phyloP scores from a whole-genome alignment of 1,139 yeast genomes.

The Taphrina communis region DNA sequence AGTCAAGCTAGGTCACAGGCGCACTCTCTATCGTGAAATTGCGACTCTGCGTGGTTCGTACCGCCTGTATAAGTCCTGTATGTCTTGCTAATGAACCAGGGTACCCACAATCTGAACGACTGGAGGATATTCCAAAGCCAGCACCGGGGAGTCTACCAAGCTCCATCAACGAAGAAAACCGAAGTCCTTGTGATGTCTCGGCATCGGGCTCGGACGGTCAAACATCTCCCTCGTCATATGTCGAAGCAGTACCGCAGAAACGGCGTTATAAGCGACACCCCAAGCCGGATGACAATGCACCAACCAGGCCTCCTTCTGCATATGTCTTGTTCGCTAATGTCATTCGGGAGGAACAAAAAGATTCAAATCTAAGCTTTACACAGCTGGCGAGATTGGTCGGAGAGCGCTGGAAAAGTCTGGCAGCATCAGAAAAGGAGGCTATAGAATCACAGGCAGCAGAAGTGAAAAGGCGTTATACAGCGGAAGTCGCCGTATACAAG shows the following conservation, averaged over 20 bases:
- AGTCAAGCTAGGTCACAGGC: constrained; percentile 36
- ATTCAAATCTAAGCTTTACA: constrained; percentile 28
- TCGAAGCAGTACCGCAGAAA: constrained; percentile 10
- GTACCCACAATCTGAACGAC: constrained; percentile 7
- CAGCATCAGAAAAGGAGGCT: constrained; percentile 18
- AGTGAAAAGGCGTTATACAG: constrained; percentile 15
- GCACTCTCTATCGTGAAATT: constrained; percentile 34
- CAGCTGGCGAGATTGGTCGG: constrained; percentile 36
- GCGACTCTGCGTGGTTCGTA: constrained; percentile 33
- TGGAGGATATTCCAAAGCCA: background rate
- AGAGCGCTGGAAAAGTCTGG: constrained; percentile 39
- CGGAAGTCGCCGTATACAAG: constrained; percentile 25
- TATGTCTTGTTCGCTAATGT: constrained; percentile 39
- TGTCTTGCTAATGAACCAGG: background rate
- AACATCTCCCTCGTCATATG: constrained; percentile 1
- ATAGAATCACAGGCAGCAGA: constrained; percentile 36
- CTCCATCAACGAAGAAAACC: constrained; percentile 1
- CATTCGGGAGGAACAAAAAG: constrained; percentile 36
- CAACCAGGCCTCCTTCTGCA: constrained; percentile 36
- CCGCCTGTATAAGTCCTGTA: background rate
- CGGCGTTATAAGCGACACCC: constrained; percentile 31
- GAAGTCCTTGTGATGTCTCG: background rate
- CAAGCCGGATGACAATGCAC: constrained; percentile 41
- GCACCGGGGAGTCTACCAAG: constrained; percentile 2
- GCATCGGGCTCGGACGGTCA: constrained; percentile 13